Evolutionary conservation across 129 eudicot species (phyloP), one percentile per base, ranked within the genome.

Genomic region (Flaveria bidentis): DNA sequence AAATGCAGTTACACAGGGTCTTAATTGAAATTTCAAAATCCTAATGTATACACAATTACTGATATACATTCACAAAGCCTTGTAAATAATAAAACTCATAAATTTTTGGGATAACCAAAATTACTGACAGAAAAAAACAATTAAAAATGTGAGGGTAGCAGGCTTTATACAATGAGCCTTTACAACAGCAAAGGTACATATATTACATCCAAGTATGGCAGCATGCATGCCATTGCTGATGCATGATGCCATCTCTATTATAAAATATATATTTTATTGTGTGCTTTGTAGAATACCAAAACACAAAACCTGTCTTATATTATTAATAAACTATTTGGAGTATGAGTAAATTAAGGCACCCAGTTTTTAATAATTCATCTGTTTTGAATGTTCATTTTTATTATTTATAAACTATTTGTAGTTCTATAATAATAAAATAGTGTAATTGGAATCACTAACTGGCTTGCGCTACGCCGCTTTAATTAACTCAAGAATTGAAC

Each of bases 141-240:
- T n/a, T 25, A 45, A 33, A 62, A 62, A 7, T 47, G 63, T 63
- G 51, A 36, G 62, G 46, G 73, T 65, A 76, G 53, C 80, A 76
- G 80, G 80, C 80, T 76, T 76, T 76, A 76, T 76, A 64, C 80
- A 65, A 36, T 18, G 65, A 49, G 80, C 41, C 65, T 49, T 76
- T 39, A 49, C 51, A 30, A 66, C 80, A 65, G 65, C 39, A 49
- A 76, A 65, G 47, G 73, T 65, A 76, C 80, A 65, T 36, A 33
- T 39, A 76, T 76, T 49, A 76, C 65, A 76, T 76, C 80, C 73
- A 76, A 64, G 65, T 65, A 76, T 64, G 25, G 26, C 45, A 60
- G 80, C 73, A 76, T 76, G 80, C 80, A 76, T 76, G 80, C 51
- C 80, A 76, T 64, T 50, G 79, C 79, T 75, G 63, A 75, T 61